Evolutionary conservation across 1,284 basidiomycete species (phyloP), one percentile per base, ranked within the genome.

Genomic region (Golubevia sp.): DNA sequence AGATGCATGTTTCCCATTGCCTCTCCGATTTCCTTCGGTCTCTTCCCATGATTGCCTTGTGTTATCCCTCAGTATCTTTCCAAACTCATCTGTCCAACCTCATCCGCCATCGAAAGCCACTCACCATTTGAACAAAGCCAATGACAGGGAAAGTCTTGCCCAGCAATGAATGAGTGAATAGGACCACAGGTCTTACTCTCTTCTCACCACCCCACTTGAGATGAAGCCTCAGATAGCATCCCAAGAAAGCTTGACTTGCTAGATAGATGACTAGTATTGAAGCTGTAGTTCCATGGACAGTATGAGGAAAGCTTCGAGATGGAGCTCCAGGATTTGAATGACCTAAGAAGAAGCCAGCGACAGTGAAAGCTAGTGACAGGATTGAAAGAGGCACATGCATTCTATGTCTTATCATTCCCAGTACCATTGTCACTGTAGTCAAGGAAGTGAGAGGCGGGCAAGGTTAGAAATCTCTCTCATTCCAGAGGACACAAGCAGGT

Each of bases 211-310:
- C 50, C 76, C 77, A 78, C 67, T 94, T 88, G 21, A 97, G 90
- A 84, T 98, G 96, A 2, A 96, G 86, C 85, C 96, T 97, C 68
- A 98, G 90, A 84, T 97, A 98, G 63, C 94, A 87, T 4, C 95
- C 95, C 57, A 93, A 86, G 18, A 82, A 77, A 6, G 91, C 86
- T 84, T 97, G 95, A 1, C 67, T 68, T 2, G 62, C 59, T 11
- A 84, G 65, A 49, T 74, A 68, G 55, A 75, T 66, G 51, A 83
- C 66, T 27, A 83, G 55, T 1, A 80, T 24, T 6, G 61, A 70
- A 2, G 77, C 77, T 26, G 79, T 59, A 13, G 77, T 75, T 50
- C 79, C 77, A 59, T 84, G 82, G 13, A 75, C 76, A 2, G 76
- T 76, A 52, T 79, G 73, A 11, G 70, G 70, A 62, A 82, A 83